A percentile compares a stretch with the other conserved stretches of the same genome.
Evolutionary conservation across 805 yeast species (phyloP).

Genomic region (Lachancea kluyveri): DNA sequence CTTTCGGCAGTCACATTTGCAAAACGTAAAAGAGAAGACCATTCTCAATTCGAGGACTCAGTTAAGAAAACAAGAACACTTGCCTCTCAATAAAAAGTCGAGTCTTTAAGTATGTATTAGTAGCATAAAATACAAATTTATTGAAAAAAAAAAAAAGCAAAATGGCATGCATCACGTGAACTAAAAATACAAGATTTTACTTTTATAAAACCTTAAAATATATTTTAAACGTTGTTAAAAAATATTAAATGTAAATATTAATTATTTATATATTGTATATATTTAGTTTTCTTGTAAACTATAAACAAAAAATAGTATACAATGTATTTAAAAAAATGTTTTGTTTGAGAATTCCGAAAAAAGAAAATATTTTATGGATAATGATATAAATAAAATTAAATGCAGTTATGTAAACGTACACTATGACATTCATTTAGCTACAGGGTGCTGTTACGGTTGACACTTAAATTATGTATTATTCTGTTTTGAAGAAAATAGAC

Average conservation of each 20-base stretch:
- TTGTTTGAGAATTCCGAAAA: slow-evolving; percentile 5
- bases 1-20: slow-evolving; percentile 25
- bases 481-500: no score
- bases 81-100: no score
- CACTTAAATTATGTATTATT: no score
- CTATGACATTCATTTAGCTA: no score
- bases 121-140: no score
- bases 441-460: no score
- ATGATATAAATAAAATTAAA: background rate
- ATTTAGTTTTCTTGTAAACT: background rate
- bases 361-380: background rate
- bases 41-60: no score
- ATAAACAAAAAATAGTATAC: background rate
- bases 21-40: slow-evolving; percentile 2
- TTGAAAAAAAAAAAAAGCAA: no score
- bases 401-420: background rate
- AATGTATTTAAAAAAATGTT: background rate
- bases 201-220: no score
- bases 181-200: no score
- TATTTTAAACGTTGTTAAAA: no score
- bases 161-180: background rate
- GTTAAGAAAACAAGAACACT: no score
- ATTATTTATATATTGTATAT: background rate
- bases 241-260: background rate
- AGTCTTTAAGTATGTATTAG: background rate